phyloP scores from a whole-genome alignment of 192 early-diverging fungal species.

The Coemansia sp. region DNA sequence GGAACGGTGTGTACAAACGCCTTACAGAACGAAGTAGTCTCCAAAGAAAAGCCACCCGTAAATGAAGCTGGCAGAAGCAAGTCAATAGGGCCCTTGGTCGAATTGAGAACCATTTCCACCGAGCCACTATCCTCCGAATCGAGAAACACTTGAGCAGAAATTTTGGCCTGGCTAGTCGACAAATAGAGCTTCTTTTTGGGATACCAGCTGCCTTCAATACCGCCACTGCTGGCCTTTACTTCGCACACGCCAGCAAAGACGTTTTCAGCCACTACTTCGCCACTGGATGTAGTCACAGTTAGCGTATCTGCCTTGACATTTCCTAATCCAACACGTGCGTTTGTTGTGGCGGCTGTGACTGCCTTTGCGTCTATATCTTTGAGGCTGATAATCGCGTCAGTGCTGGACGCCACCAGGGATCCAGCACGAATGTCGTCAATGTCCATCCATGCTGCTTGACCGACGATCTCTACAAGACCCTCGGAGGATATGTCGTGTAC shows the following conservation, averaged over 20 bases:
- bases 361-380: constrained; percentile 33
- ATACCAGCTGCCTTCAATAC: constrained; percentile 44
- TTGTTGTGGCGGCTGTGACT: constrained; percentile 35
- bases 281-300: constrained; percentile 25
- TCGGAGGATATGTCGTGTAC: constrained; percentile 33
- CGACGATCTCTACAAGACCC: constrained; percentile 20
- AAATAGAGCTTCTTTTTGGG: constrained; percentile 43
- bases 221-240: constrained; percentile 26
- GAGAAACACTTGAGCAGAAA: constrained; percentile 27
- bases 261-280: constrained; percentile 30
- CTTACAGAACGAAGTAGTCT: constrained; percentile 38
- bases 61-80: constrained; percentile 43
- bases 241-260: constrained; percentile 23
- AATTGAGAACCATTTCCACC: constrained; percentile 28
- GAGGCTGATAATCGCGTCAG: constrained; percentile 50
- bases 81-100: constrained; percentile 33
- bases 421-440: constrained; percentile 42
- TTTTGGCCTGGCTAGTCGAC: constrained; percentile 32
- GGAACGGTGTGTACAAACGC: constrained; percentile 33
- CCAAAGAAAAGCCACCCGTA: constrained; percentile 34
- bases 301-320: constrained; percentile 41
- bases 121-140: constrained; percentile 2
- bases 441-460: constrained; percentile 50
- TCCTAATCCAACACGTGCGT: constrained; percentile 44
- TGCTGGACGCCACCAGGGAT: constrained; percentile 19